Conservation (phyloP, 768 basidiomycete species). For the Pleurotus tuoliensis region DNA sequence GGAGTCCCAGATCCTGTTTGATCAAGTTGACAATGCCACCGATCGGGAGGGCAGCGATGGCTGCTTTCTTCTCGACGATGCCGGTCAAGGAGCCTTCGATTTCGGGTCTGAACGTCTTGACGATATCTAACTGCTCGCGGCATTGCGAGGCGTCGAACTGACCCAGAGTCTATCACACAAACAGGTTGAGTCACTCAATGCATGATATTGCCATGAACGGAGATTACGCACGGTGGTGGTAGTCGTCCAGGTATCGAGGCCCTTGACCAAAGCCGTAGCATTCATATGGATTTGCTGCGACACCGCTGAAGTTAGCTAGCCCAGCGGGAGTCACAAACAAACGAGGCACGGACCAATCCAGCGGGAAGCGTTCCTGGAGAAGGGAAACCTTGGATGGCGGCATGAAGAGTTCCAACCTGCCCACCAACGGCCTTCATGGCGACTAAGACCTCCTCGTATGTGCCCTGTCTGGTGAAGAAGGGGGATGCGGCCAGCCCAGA, state of each 20-base stretch:
- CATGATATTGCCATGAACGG: not conserved
- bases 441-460: not conserved
- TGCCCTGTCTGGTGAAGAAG: not conserved
- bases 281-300: not conserved
- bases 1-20: not conserved
- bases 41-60: slow-evolving; percentile 6
- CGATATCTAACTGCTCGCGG: not conserved
- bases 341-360: not conserved
- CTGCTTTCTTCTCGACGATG: slow-evolving; percentile 5
- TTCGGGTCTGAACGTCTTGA: not conserved
- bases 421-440: not conserved
- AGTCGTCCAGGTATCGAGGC: not conserved
- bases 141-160: not conserved
- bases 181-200: not conserved
- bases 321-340: not conserved
- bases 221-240: not conserved
- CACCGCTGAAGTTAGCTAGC: not conserved
- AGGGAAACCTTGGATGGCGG: not conserved
- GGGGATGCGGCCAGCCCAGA: not conserved
- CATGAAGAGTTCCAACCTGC: not conserved
- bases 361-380: not conserved
- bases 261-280: not conserved
- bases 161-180: not conserved
- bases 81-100: not conserved
- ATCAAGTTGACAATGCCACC: slow-evolving; percentile 4